Evolutionary conservation across 1,284 basidiomycete species (phyloP).

Genomic region (Exobasidium rhododendri): DNA sequence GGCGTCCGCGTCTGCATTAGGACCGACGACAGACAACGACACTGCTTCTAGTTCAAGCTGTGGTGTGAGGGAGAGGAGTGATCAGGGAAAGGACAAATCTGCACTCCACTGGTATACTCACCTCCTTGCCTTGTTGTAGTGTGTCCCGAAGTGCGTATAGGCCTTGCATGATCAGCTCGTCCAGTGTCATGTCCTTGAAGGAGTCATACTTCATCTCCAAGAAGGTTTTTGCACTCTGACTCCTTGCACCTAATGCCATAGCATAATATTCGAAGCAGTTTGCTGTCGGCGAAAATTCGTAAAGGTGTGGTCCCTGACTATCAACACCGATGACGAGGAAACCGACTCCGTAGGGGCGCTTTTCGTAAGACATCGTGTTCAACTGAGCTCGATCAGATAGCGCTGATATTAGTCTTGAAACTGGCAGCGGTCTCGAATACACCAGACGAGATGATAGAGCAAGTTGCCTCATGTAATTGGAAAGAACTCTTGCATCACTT

Average conservation of each 20-base stretch:
- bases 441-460: conserved; percentile 92
- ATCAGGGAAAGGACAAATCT: background rate
- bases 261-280: conserved; percentile 98
- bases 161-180: conserved; percentile 44
- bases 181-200: conserved; percentile 59
- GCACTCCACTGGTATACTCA: conserved; percentile 9
- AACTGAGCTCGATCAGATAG: conserved; percentile 99
- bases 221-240: conserved; percentile 97
- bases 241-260: conserved; percentile 95
- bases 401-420: conserved; percentile 83
- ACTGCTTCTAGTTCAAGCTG: conserved; percentile 45
- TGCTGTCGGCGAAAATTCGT: conserved; percentile 95
- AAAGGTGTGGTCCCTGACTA: conserved; percentile 90
- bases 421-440: conserved; percentile 89
- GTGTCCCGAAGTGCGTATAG: conserved; percentile 51
- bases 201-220: conserved; percentile 88
- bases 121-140: conserved; percentile 52
- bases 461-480: conserved; percentile 97
- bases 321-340: conserved; percentile 97
- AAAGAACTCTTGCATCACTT: conserved; percentile 83
- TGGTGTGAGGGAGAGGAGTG: background rate
- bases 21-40: conserved; percentile 48
- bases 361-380: conserved; percentile 97
- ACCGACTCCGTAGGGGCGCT: conserved; percentile 95
- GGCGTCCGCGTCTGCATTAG: conserved; percentile 47